phyloP scores from a whole-genome alignment of 352 stramenopile species.

The Globisporangium mamillatum region DNA sequence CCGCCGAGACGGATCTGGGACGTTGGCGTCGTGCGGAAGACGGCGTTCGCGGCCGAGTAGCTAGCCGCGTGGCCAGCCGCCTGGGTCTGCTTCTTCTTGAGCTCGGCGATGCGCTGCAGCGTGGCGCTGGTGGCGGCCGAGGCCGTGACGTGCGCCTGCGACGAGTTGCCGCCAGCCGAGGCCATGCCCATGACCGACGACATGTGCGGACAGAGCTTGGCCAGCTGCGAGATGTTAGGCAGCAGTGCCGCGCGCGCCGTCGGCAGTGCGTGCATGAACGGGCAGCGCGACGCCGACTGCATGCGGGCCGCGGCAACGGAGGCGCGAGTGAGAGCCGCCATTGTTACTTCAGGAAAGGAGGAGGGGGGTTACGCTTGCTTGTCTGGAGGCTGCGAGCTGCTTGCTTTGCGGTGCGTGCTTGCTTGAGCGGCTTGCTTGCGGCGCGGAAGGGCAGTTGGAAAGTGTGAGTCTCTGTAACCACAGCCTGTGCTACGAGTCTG shows the following conservation, averaged over 20 bases:
- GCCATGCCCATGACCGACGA: slow-evolving; percentile 70
- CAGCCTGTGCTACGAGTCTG: not conserved
- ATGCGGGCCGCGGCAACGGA: slow-evolving; percentile 65
- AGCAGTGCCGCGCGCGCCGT: slow-evolving; percentile 70
- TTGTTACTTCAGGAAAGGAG: slow-evolving; percentile 20
- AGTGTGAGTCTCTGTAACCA: slow-evolving; percentile 26
- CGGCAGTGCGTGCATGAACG: slow-evolving; percentile 81
- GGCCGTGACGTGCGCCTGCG: slow-evolving; percentile 54
- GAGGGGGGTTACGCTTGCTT: not conserved
- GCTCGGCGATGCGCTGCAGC: slow-evolving; percentile 63
- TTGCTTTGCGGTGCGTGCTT: not conserved
- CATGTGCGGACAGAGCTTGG: slow-evolving; percentile 87
- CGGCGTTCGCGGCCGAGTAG: slow-evolving; percentile 44
- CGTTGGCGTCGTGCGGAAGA: slow-evolving; percentile 55
- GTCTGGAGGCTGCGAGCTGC: not conserved
- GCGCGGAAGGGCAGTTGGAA: slow-evolving; percentile 28
- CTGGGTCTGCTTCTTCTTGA: slow-evolving; percentile 61
- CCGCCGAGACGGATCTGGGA: slow-evolving; percentile 62
- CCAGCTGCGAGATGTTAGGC: slow-evolving; percentile 83
- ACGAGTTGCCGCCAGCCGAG: slow-evolving; percentile 39
- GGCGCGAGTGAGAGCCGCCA: slow-evolving; percentile 62
- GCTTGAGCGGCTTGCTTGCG: slow-evolving; percentile 2
- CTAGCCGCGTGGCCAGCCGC: slow-evolving; percentile 11
- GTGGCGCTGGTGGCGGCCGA: slow-evolving; percentile 58
- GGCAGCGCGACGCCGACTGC: slow-evolving; percentile 73